phyloP scores from a whole-genome alignment of 2,329 filamentous ascomycete species.

The Xylaria hypoxylon region DNA sequence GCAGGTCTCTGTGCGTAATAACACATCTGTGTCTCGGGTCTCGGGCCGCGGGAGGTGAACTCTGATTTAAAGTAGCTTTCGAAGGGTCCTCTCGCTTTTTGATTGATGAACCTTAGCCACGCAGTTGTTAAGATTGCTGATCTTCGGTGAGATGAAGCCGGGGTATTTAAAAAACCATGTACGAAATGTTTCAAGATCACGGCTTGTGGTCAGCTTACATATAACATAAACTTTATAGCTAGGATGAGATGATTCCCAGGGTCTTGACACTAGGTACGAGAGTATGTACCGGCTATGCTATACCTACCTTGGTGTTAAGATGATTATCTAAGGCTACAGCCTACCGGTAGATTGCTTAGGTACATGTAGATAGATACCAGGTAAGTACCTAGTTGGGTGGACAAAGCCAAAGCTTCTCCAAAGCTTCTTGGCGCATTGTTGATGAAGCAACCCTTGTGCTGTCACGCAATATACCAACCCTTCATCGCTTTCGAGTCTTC shows the following conservation, averaged over 20 bases:
- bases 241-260: constrained; percentile 1
- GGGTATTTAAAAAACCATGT: neutral
- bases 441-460: neutral
- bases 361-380: neutral
- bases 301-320: too few species aligned
- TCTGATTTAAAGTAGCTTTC: constrained; percentile 12
- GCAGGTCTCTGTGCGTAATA: constrained; percentile 1
- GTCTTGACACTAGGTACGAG: too few species aligned
- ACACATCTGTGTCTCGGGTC: neutral
- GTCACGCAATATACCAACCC: neutral
- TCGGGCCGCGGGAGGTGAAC: constrained; percentile 7
- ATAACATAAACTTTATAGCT: constrained; percentile 20
- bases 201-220: constrained; percentile 26
- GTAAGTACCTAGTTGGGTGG: neutral
- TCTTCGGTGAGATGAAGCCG: neutral
- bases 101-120: neutral
- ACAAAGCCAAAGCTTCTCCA: too few species aligned
- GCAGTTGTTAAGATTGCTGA: neutral
- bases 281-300: too few species aligned
- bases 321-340: too few species aligned
- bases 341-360: too few species aligned
- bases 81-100: neutral
- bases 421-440: neutral
- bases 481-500: too few species aligned
- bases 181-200: constrained; percentile 25